Evolutionary conservation across 2,329 filamentous ascomycete genomes (phyloP).

Genomic region (Aspergillus ibericus): DNA sequence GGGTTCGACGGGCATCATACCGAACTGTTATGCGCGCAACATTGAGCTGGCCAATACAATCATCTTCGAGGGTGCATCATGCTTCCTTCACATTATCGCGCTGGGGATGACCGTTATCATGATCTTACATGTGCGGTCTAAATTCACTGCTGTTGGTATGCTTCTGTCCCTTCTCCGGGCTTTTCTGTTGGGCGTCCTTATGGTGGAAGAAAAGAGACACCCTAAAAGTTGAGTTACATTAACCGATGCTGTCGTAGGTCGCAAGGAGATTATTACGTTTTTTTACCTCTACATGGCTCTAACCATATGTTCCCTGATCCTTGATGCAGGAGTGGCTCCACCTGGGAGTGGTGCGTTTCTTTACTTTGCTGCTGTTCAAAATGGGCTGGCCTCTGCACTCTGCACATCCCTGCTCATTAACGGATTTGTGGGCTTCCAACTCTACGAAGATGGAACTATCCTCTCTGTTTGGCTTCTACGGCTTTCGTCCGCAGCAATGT

Average conservation of each 20-base stretch:
- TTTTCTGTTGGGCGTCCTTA: not conserved
- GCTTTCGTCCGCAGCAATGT: conserved; percentile 74
- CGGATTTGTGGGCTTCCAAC: conserved; percentile 95
- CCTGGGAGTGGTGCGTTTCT: conserved; percentile 77
- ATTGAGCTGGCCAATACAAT: conserved; percentile 97
- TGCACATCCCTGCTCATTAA: conserved; percentile 92
- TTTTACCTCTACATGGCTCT: conserved; percentile 96
- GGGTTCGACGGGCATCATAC: conserved; percentile 76
- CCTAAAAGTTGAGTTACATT: not conserved
- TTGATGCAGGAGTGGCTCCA: conserved; percentile 90
- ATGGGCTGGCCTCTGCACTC: conserved; percentile 78
- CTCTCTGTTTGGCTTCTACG: conserved; percentile 92
- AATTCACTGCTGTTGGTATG: conserved; percentile 96
- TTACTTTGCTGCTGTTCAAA: conserved; percentile 88
- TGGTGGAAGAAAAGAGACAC: no score
- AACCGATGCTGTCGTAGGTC: conserved; percentile 46
- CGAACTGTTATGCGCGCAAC: conserved; percentile 88
- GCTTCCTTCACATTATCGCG: conserved; percentile 87
- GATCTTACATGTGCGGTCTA: conserved; percentile 94
- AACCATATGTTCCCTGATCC: conserved; percentile 81
- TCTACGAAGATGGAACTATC: conserved; percentile 95
- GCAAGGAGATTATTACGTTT: conserved; percentile 78
- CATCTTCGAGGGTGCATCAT: conserved; percentile 91
- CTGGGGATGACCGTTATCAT: conserved; percentile 93
- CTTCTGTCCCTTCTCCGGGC: conserved; percentile 5